Conservation (phyloP, 352 stramenopile species). For the Phytopythium sindhum region DNA sequence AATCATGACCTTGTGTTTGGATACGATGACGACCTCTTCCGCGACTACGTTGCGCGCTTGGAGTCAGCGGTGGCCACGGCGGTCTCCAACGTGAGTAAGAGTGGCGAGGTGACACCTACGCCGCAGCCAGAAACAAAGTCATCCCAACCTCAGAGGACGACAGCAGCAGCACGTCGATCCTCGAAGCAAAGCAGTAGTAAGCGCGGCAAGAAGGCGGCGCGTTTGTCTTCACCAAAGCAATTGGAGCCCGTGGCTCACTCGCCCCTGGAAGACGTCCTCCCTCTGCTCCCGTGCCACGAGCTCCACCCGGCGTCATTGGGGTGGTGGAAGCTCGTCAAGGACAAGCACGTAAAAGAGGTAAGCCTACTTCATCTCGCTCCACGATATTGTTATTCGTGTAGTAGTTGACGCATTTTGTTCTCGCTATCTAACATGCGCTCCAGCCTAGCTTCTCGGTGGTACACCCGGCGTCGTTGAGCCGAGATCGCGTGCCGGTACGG, state of each 20-base stretch:
- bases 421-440: not conserved
- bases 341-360: constrained; percentile 31
- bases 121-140: constrained; percentile 16
- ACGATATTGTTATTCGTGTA: not conserved
- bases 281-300: constrained; percentile 15
- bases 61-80: constrained; percentile 12
- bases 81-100: not conserved
- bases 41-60: constrained; percentile 39
- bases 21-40: constrained; percentile 76
- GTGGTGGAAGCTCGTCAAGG: constrained; percentile 58
- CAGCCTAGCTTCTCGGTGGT: constrained; percentile 28
- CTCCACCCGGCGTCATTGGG: constrained; percentile 63
- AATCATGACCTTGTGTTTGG: constrained; percentile 66
- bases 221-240: not conserved
- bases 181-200: constrained; percentile 1
- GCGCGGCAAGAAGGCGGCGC: constrained; percentile 6
- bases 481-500: constrained; percentile 19
- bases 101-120: not conserved
- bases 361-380: not conserved
- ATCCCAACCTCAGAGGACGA: constrained; percentile 7
- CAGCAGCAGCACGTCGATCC: constrained; percentile 4
- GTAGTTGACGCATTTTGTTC: not conserved
- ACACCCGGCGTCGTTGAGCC: constrained; percentile 41
- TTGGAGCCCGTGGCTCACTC: not conserved
- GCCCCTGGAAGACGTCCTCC: not conserved